phyloP scores from a whole-genome alignment of 202 grass and related monocot species.

The Carex arenaria region DNA sequence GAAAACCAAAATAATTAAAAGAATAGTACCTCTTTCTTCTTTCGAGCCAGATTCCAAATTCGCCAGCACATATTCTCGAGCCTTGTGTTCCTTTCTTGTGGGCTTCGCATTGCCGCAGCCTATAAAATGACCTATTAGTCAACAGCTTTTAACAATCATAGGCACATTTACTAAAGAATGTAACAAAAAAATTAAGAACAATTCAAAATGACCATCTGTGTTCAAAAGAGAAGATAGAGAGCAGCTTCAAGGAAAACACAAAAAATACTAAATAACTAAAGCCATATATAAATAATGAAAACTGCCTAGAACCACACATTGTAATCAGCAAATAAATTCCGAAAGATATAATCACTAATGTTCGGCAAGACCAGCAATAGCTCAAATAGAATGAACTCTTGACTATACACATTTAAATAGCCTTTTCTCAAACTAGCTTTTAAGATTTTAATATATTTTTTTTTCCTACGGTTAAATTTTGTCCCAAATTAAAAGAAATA shows the following conservation, averaged over 20 bases:
- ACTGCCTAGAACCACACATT: neutral
- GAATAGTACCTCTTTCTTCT: constrained; percentile 85
- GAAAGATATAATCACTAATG: neutral
- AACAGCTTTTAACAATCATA: neutral
- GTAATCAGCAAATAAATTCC: neutral
- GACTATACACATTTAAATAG: neutral
- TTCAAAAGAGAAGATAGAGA: neutral
- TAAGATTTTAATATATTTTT: neutral
- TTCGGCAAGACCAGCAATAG: neutral
- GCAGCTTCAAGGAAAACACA: neutral
- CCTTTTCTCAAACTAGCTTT: neutral
- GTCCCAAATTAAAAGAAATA: constrained; percentile 42
- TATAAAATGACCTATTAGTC: constrained; percentile 5
- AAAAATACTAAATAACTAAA: neutral
- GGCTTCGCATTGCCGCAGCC: constrained; percentile 98
- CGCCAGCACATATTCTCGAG: constrained; percentile 99
- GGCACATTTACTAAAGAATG: neutral
- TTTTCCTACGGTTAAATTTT: neutral
- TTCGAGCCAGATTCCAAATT: constrained; percentile 97
- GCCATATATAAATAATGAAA: neutral
- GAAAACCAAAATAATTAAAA: neutral
- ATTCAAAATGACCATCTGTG: neutral
- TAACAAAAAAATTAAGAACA: neutral
- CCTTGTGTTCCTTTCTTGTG: constrained; percentile 97
- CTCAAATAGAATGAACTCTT: too few relatives aligned